These are phyloP conservation scores for Intubia oerlemansii DNA, from an alignment of 2,329 filamentous ascomycete genomes.

Conservation along the genomic window DNA sequence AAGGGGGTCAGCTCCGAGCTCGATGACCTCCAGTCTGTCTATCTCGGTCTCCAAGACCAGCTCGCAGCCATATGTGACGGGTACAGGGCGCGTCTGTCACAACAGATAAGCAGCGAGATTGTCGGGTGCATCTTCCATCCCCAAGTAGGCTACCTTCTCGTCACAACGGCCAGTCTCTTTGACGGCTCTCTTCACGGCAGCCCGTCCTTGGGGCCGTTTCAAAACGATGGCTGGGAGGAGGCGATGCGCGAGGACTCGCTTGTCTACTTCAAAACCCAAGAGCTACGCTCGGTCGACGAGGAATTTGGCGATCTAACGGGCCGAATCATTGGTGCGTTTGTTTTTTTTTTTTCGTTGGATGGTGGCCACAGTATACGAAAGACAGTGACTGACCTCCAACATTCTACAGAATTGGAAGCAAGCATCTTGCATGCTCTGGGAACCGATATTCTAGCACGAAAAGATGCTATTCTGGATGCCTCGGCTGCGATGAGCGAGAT, in stretches of 20 bases:
- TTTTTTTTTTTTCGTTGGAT: background rate
- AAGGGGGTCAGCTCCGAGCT: conserved; percentile 51
- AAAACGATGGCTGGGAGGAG: conserved; percentile 47
- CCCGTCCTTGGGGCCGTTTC: conserved; percentile 29
- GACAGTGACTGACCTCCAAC: no score
- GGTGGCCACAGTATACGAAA: no score
- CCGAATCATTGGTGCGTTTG: conserved; percentile 48
- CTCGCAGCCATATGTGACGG: conserved; percentile 44
- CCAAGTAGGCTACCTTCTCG: conserved; percentile 75
- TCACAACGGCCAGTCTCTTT: conserved; percentile 37
- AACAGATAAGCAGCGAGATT: conserved; percentile 28
- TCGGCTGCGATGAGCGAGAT: conserved; percentile 73
- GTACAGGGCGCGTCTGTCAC: conserved; percentile 41
- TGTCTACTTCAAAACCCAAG: conserved; percentile 69
- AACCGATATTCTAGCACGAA: conserved; percentile 45
- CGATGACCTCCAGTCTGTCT: conserved; percentile 56
- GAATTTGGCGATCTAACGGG: conserved; percentile 72
- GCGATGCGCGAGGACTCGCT: conserved; percentile 52
- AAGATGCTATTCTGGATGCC: conserved; percentile 41
- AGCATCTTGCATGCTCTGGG: conserved; percentile 67
- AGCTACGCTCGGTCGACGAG: conserved; percentile 63
- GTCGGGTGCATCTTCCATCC: conserved; percentile 76
- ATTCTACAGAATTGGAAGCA: conserved; percentile 34
- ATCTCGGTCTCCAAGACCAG: conserved; percentile 56
- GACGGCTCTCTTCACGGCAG: conserved; percentile 16